Evolutionary conservation across 1,139 yeast species (phyloP).

Genomic region (Suhomyces bokatorum): DNA sequence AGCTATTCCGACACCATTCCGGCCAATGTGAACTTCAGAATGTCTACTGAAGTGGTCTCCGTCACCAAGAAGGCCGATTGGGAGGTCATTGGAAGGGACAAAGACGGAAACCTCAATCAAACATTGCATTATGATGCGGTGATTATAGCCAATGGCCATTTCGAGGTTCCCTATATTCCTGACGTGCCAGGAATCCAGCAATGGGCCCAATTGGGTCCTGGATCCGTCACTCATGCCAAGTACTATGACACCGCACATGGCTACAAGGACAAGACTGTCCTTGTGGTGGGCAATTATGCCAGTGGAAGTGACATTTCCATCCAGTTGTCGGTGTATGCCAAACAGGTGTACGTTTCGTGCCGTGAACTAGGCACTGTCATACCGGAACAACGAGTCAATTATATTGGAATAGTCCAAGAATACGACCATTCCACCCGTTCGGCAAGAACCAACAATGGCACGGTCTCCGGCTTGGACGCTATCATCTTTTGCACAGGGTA

Average conservation of each 20-base stretch:
- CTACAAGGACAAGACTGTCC: slow-evolving; percentile 41
- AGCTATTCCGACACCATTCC: slow-evolving; percentile 37
- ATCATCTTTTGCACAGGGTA: slow-evolving; percentile 54
- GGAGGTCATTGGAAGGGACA: slow-evolving; percentile 17
- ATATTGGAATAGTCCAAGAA: slow-evolving; percentile 31
- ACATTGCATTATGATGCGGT: slow-evolving; percentile 40
- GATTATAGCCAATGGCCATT: slow-evolving; percentile 52
- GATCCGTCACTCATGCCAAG: slow-evolving; percentile 44
- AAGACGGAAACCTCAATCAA: background rate
- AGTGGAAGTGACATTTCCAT: slow-evolving; percentile 51
- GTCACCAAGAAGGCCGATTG: slow-evolving; percentile 16
- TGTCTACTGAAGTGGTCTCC: slow-evolving; percentile 6
- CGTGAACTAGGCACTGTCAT: slow-evolving; percentile 26
- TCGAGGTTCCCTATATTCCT: slow-evolving; percentile 47
- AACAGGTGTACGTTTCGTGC: slow-evolving; percentile 38
- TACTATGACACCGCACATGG: slow-evolving; percentile 36
- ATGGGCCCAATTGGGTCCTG: slow-evolving; percentile 37
- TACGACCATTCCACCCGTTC: slow-evolving; percentile 25
- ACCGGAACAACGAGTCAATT: slow-evolving; percentile 16
- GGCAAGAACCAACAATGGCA: slow-evolving; percentile 26
- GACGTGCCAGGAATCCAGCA: slow-evolving; percentile 39
- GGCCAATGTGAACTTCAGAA: slow-evolving; percentile 2
- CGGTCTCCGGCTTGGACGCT: slow-evolving; percentile 32
- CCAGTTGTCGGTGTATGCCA: slow-evolving; percentile 42
- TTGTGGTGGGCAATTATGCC: slow-evolving; percentile 49